Percentiles rank a stretch among this genome's conserved stretches.
phyloP scores from a whole-genome alignment of 352 stramenopile species.

The Globisporangium solare region DNA sequence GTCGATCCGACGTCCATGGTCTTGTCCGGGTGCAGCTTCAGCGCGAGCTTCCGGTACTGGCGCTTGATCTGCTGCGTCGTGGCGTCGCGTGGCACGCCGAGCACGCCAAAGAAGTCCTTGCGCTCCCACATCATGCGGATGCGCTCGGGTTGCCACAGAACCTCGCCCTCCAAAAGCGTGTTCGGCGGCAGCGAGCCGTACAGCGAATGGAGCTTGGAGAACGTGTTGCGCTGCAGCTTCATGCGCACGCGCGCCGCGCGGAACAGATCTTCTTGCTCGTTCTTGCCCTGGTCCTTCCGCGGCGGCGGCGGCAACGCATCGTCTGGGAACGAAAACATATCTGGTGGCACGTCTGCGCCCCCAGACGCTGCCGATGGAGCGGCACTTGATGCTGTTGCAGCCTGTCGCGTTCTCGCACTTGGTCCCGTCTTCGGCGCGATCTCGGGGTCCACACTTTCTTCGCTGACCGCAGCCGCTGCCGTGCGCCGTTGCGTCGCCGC shows the following conservation, averaged over 20 bases:
- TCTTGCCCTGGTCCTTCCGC: conserved; percentile 28
- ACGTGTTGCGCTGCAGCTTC: conserved; percentile 65
- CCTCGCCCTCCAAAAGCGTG: conserved; percentile 49
- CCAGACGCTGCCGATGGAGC: neutral
- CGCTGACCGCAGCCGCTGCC: neutral
- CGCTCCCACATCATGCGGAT: conserved; percentile 81
- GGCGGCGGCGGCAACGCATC: neutral
- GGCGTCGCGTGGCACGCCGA: conserved; percentile 62
- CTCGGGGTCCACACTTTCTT: neutral
- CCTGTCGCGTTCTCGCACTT: neutral
- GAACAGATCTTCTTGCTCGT: conserved; percentile 77
- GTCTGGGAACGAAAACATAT: conserved; percentile 22
- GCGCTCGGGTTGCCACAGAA: conserved; percentile 72
- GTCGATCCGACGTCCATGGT: conserved; percentile 22
- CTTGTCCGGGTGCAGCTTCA: conserved; percentile 85
- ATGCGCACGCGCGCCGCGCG: conserved; percentile 68
- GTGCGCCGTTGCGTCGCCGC: conserved; percentile 24
- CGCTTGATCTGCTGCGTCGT: conserved; percentile 70
- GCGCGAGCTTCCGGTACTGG: conserved; percentile 80
- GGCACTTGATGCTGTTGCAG: neutral
- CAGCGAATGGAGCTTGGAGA: conserved; percentile 29
- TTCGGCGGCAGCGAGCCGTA: conserved; percentile 24
- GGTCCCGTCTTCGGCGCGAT: neutral
- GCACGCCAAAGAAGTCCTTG: conserved; percentile 68
- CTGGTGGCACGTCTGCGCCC: neutral